Conservation (phyloP, 2,329 filamentous ascomycete species). For the Elsinoe perseae region DNA sequence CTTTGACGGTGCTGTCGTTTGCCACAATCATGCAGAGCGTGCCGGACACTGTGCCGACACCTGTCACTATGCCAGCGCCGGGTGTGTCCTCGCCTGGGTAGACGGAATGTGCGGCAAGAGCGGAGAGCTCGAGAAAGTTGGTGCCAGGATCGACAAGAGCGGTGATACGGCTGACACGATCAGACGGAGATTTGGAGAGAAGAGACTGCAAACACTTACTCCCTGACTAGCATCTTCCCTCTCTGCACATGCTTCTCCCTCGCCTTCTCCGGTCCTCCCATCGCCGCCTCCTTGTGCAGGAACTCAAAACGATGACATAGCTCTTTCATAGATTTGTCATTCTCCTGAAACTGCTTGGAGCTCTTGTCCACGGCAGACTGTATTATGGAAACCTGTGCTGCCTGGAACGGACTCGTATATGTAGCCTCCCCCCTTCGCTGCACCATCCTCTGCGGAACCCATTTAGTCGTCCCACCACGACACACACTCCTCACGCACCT, state of each 20-base stretch:
- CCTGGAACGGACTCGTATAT: slow-evolving; percentile 74
- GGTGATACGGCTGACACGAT: slow-evolving; percentile 54
- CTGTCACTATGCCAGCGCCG: slow-evolving; percentile 84
- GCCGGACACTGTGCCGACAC: slow-evolving; percentile 81
- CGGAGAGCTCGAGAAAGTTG: slow-evolving; percentile 85
- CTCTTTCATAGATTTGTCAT: slow-evolving; percentile 67
- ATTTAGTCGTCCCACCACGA: background rate
- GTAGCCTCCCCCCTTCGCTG: slow-evolving; percentile 44
- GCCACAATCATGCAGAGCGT: slow-evolving; percentile 89
- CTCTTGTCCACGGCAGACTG: slow-evolving; percentile 67
- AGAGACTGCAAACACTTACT: slow-evolving; percentile 36
- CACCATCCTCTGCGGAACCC: background rate
- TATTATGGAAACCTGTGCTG: slow-evolving; percentile 71
- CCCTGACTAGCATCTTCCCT: slow-evolving; percentile 89
- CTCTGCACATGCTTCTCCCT: slow-evolving; percentile 77
- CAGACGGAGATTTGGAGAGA: background rate
- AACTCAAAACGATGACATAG: slow-evolving; percentile 60
- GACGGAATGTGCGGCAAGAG: slow-evolving; percentile 78
- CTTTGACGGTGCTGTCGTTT: slow-evolving; percentile 96
- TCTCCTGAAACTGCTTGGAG: slow-evolving; percentile 73
- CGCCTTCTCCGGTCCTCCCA: slow-evolving; percentile 73
- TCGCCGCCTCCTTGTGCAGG: slow-evolving; percentile 53
- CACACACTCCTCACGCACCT: slow-evolving; percentile 13
- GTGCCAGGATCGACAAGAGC: slow-evolving; percentile 83
- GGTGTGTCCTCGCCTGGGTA: slow-evolving; percentile 84